Conservation (phyloP, 2,329 filamentous ascomycete genomes). For the Aspergillus pseudonomiae region DNA sequence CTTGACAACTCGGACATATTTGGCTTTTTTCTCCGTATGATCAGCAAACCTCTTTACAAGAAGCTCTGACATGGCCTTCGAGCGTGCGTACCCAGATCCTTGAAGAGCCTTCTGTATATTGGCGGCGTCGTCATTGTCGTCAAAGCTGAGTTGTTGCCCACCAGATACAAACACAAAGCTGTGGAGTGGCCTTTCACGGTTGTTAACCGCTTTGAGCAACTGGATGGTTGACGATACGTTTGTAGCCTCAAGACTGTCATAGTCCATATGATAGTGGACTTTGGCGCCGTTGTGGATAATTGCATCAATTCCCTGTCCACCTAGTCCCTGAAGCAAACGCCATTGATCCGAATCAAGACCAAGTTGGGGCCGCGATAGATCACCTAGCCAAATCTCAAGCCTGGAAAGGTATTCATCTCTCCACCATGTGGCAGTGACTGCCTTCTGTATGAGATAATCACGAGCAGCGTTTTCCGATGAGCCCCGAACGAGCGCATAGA, state of each 20-base stretch:
- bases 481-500: background rate
- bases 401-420: background rate
- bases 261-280: background rate
- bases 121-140: background rate
- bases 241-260: background rate
- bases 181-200: background rate
- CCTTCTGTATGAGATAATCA: background rate
- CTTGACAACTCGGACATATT: background rate
- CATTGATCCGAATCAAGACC: background rate
- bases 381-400: background rate
- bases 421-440: background rate
- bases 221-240: background rate
- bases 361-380: background rate
- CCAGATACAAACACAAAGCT: constrained; percentile 2
- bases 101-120: background rate
- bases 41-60: background rate
- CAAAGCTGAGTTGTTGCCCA: background rate
- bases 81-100: background rate
- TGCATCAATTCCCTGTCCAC: background rate
- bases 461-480: background rate
- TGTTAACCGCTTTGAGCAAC: background rate
- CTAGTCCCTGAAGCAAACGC: background rate
- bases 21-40: background rate
- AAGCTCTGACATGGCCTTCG: background rate
- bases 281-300: constrained; percentile 1